Conservation (phyloP, 139 green algal genomes). For the Deuterostichococcus epilithicus region DNA sequence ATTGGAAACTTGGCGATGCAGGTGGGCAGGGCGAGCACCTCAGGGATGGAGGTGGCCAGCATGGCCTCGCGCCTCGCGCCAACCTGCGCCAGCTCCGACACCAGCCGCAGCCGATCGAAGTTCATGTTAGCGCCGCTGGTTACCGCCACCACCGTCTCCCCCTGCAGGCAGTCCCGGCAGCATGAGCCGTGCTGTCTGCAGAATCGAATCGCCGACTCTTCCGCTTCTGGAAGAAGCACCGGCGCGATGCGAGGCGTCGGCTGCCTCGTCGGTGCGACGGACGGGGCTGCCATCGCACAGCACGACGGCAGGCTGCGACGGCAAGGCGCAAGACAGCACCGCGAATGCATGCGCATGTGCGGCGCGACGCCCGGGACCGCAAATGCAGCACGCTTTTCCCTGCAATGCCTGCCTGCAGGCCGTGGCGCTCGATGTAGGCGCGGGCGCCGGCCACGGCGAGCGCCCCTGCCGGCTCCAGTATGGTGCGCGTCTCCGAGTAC, state of each 20-base stretch:
- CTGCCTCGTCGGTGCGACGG: too few species aligned
- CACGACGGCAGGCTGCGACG: too few species aligned
- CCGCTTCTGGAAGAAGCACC: too few species aligned
- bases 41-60: slow-evolving; percentile 81
- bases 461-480: slow-evolving; percentile 91
- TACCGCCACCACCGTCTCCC: slow-evolving; percentile 62
- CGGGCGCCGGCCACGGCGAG: slow-evolving; percentile 87
- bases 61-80: slow-evolving; percentile 80
- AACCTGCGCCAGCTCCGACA: slow-evolving; percentile 90
- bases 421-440: slow-evolving; percentile 68
- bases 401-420: slow-evolving; percentile 38
- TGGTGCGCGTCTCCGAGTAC: slow-evolving; percentile 82
- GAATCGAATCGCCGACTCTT: too few species aligned
- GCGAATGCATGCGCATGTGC: too few species aligned
- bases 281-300: too few species aligned
- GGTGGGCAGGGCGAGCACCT: slow-evolving; percentile 38
- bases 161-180: slow-evolving; percentile 26
- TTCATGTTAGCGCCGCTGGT: slow-evolving; percentile 88
- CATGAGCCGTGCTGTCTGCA: neutral
- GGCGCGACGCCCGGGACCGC: too few species aligned
- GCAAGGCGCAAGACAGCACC: too few species aligned
- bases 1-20: too few species aligned
- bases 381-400: too few species aligned
- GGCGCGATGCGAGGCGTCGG: too few species aligned
- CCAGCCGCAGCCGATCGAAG: slow-evolving; percentile 92